These are phyloP conservation scores for Xenoacremonium recifei DNA, from an alignment of 2,329 filamentous ascomycete genomes.

Conservation along the genomic window DNA sequence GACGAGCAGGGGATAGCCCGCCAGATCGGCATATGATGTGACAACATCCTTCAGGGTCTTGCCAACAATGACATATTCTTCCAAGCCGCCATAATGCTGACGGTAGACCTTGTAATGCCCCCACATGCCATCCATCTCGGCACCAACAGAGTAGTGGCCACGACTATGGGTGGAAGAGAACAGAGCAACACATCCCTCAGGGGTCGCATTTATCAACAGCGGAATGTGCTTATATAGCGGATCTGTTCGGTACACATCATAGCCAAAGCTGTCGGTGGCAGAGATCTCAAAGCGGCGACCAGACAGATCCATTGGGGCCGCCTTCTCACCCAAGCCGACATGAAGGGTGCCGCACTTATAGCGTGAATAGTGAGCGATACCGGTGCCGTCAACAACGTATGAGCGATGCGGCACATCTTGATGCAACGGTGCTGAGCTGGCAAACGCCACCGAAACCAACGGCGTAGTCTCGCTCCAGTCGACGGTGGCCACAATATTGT, in stretches of 20 bases:
- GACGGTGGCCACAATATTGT: constrained; percentile 51
- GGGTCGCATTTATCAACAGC: constrained; percentile 66
- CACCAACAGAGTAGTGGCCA: constrained; percentile 64
- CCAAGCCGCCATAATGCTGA: constrained; percentile 69
- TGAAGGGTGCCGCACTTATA: constrained; percentile 64
- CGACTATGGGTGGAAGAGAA: constrained; percentile 67
- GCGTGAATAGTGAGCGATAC: constrained; percentile 63
- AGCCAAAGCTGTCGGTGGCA: constrained; percentile 71
- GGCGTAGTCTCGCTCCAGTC: constrained; percentile 57
- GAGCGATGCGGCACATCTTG: constrained; percentile 63
- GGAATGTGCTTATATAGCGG: constrained; percentile 77
- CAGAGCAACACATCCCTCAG: constrained; percentile 61
- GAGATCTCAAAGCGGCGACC: constrained; percentile 65
- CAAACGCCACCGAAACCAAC: constrained; percentile 53
- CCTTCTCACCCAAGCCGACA: constrained; percentile 70
- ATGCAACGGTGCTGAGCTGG: constrained; percentile 51
- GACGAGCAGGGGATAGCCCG: constrained; percentile 65
- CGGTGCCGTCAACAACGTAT: constrained; percentile 60
- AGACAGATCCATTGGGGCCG: constrained; percentile 69
- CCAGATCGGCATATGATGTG: constrained; percentile 62
- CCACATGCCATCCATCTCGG: constrained; percentile 75
- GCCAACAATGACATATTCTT: constrained; percentile 69
- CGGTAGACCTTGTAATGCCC: constrained; percentile 72
- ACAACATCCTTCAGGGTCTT: constrained; percentile 66
- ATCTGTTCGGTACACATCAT: constrained; percentile 69